phyloP scores from a whole-genome alignment of 2,329 filamentous ascomycete genomes.

The Periconia digitata region DNA sequence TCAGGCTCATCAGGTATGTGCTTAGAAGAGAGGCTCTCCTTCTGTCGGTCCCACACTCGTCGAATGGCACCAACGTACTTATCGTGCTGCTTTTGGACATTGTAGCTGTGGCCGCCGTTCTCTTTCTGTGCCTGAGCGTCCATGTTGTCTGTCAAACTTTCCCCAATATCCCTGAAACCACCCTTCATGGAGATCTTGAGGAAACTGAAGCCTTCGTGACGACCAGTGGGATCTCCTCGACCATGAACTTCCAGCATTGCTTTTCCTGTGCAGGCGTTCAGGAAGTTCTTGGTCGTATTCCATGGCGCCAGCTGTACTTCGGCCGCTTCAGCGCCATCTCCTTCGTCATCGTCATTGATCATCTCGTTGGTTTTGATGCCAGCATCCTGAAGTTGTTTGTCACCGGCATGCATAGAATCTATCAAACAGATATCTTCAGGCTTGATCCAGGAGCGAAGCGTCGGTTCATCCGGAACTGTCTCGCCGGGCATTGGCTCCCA shows the following conservation, averaged over 20 bases:
- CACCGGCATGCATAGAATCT: slow-evolving; percentile 94
- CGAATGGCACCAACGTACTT: slow-evolving; percentile 90
- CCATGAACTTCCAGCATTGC: slow-evolving; percentile 96
- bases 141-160: slow-evolving; percentile 84
- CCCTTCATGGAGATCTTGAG: slow-evolving; percentile 99
- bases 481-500: slow-evolving; percentile 75
- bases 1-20: slow-evolving; percentile 76
- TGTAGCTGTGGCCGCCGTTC: slow-evolving; percentile 89
- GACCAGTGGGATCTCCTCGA: slow-evolving; percentile 89
- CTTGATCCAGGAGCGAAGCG: slow-evolving; percentile 84
- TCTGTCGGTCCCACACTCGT: slow-evolving; percentile 90
- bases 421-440: slow-evolving; percentile 94
- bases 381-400: slow-evolving; percentile 86
- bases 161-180: slow-evolving; percentile 86
- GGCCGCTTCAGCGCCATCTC: slow-evolving; percentile 71
- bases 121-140: slow-evolving; percentile 72
- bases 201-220: slow-evolving; percentile 93
- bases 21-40: slow-evolving; percentile 71
- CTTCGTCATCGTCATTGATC: slow-evolving; percentile 65
- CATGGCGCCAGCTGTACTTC: slow-evolving; percentile 92
- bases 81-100: slow-evolving; percentile 90
- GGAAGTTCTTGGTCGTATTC: slow-evolving; percentile 95
- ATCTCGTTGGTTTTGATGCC: slow-evolving; percentile 71
- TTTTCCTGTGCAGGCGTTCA: slow-evolving; percentile 90
- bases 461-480: slow-evolving; percentile 74